These are phyloP conservation scores for Claviceps monticola DNA, from an alignment of 2,329 filamentous ascomycete genomes.

Conservation along the genomic window DNA sequence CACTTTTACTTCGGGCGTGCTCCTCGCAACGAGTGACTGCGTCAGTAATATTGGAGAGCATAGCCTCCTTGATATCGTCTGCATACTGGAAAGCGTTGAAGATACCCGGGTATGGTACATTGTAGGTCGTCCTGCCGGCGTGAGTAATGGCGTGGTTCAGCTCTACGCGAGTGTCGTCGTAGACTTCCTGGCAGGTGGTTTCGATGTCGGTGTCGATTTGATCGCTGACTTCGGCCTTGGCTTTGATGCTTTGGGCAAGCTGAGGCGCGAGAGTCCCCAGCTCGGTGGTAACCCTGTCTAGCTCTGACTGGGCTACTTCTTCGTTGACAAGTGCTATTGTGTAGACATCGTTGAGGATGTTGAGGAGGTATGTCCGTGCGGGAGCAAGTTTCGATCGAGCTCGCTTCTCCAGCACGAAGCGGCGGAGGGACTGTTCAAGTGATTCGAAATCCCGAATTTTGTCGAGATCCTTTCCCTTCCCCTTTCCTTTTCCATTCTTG, in stretches of 20 bases:
- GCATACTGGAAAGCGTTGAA: slow-evolving; percentile 82
- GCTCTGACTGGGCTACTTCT: slow-evolving; percentile 72
- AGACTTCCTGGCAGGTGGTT: slow-evolving; percentile 71
- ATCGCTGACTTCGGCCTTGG: slow-evolving; percentile 65
- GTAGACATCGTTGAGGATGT: slow-evolving; percentile 78
- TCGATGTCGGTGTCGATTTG: slow-evolving; percentile 73
- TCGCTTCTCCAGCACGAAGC: slow-evolving; percentile 92
- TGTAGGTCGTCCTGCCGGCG: slow-evolving; percentile 63
- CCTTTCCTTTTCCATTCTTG: slow-evolving; percentile 58
- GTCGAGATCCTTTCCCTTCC: slow-evolving; percentile 77
- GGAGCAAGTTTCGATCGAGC: slow-evolving; percentile 91
- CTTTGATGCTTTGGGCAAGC: slow-evolving; percentile 71
- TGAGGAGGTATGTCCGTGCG: slow-evolving; percentile 87
- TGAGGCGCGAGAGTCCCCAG: slow-evolving; percentile 72
- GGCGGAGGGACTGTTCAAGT: slow-evolving; percentile 73
- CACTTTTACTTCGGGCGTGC: slow-evolving; percentile 63
- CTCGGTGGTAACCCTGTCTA: slow-evolving; percentile 70
- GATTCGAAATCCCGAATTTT: slow-evolving; percentile 82
- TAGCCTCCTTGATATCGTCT: slow-evolving; percentile 81
- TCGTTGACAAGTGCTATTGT: slow-evolving; percentile 74
- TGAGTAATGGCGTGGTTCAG: slow-evolving; percentile 62
- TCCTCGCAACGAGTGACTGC: slow-evolving; percentile 74
- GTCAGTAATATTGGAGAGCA: slow-evolving; percentile 74
- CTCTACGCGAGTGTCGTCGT: slow-evolving; percentile 64
- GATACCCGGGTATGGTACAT: slow-evolving; percentile 76